Evolutionary conservation across 106 monocot species (phyloP), one percentile per base, ranked within the genome.

Genomic region (Allium sativum): DNA sequence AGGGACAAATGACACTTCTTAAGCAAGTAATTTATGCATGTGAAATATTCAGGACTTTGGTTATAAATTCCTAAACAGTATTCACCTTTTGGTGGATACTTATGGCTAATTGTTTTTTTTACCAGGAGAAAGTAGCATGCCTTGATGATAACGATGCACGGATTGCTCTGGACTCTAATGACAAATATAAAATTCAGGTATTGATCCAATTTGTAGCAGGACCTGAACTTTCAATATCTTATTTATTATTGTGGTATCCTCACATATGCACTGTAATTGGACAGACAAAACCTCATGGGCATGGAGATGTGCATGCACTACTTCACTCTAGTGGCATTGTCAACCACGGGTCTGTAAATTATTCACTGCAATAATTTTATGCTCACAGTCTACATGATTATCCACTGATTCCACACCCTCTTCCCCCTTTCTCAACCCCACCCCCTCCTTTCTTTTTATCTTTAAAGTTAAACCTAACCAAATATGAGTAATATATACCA

Each of bases 261-360:
- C 13, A 15, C 18, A 55, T 55, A 16, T 57, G 9, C 62, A 42
- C 61, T 70, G 9, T 72, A 18, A 66, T 67, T 70, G 62, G 59
- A 53, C 78, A 96, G 96, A 96, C 96, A 66, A 96, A 96, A 51
- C 96, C 96, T 71, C 96, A 96, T 76, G 96, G 96, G 6, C 96
- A 96, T 72, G 96, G 96, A 0, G 96, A 96, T 80, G 90, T 91
- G 44, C 96, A 96, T 73, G 77, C 87, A 50, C 96, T 96, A 64
- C 90, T 96, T 73, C 87, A 84, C 78, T 79, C 84, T 41, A 96
- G 90, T 76, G 90, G 87, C n/a, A 58, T 91, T 19, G 82, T 96
- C 52, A 71, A 74, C 19, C 41, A 45, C 71, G 90, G 90, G 96
- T 96, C 60, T 58, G 70, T 22, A 19, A 46, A 46, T 45, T 45